Evolutionary conservation across 2,329 filamentous ascomycete species (phyloP).

Genomic region (Cladosporium cucumerinum): DNA sequence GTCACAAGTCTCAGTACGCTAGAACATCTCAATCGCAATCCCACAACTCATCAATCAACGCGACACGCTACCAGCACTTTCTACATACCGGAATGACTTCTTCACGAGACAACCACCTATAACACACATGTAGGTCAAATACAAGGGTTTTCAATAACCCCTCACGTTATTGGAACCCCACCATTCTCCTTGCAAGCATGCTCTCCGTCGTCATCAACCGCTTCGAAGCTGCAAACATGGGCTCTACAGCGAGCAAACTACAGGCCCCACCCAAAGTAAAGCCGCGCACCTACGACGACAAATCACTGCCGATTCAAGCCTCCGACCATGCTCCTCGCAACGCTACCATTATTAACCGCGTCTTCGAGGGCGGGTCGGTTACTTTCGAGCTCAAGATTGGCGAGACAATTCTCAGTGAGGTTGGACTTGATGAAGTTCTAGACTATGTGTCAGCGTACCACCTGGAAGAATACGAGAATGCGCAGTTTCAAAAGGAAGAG

Average conservation of each 20-base stretch:
- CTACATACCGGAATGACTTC: background rate
- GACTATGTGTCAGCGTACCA: conserved; percentile 35
- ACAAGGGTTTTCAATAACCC: background rate
- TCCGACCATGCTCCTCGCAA: conserved; percentile 28
- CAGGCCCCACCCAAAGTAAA: background rate
- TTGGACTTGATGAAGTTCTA: conserved; percentile 31
- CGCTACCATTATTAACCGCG: conserved; percentile 29
- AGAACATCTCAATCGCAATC: background rate
- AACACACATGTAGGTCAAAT: background rate
- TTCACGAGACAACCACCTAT: background rate
- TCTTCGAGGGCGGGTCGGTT: conserved; percentile 20
- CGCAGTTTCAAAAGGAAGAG: conserved; percentile 29
- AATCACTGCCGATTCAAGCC: conserved; percentile 25
- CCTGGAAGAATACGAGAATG: conserved; percentile 34
- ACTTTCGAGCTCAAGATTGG: conserved; percentile 32
- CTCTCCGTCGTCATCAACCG: conserved; percentile 14
- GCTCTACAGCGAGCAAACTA: conserved; percentile 1
- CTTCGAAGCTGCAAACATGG: conserved; percentile 4
- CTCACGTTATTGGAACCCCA: background rate
- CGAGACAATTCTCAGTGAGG: conserved; percentile 24
- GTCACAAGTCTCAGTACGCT: background rate
- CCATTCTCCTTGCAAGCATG: background rate
- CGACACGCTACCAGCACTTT: background rate
- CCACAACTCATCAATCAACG: background rate
- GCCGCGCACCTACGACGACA: conserved; percentile 12